Conservation (phyloP, 2,329 filamentous ascomycete species). For the Neonectria sp. region DNA sequence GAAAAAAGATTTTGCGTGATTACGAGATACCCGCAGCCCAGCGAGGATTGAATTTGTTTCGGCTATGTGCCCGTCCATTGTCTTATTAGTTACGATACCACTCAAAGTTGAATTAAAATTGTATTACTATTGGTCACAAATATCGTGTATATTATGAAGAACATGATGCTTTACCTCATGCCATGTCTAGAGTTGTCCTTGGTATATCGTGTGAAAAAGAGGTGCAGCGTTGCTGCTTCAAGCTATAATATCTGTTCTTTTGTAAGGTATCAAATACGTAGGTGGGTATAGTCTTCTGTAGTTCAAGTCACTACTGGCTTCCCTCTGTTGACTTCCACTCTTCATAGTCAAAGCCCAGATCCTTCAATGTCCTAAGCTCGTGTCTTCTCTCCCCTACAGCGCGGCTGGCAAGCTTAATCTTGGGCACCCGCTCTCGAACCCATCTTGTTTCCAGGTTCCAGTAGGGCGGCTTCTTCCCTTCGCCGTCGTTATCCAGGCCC, state of each 20-base stretch:
- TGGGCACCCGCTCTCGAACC: constrained; percentile 57
- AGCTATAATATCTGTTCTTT: not conserved
- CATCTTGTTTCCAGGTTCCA: constrained; percentile 59
- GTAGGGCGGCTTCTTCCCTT: constrained; percentile 56
- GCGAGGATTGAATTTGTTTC: not conserved
- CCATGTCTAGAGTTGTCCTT: not conserved
- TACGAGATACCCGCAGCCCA: constrained; percentile 16
- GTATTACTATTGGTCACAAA: not conserved
- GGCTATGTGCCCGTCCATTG: not conserved
- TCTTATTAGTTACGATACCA: not conserved
- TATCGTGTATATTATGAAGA: not conserved
- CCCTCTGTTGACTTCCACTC: constrained; percentile 45
- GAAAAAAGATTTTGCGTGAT: not conserved
- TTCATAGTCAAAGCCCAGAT: constrained; percentile 57
- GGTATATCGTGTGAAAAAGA: not conserved
- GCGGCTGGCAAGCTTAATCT: constrained; percentile 58
- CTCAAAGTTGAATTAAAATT: not conserved
- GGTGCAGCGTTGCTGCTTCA: not conserved
- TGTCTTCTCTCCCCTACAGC: constrained; percentile 53
- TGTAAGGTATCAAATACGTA: constrained; percentile 6
- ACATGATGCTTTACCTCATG: not conserved
- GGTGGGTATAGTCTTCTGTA: not conserved
- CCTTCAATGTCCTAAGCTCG: constrained; percentile 52
- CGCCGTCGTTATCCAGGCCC: constrained; percentile 54
- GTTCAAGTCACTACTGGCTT: constrained; percentile 31